phyloP scores from a whole-genome alignment of 495 filamentous ascomycete genomes.

The Lindgomyces ingoldianus region DNA sequence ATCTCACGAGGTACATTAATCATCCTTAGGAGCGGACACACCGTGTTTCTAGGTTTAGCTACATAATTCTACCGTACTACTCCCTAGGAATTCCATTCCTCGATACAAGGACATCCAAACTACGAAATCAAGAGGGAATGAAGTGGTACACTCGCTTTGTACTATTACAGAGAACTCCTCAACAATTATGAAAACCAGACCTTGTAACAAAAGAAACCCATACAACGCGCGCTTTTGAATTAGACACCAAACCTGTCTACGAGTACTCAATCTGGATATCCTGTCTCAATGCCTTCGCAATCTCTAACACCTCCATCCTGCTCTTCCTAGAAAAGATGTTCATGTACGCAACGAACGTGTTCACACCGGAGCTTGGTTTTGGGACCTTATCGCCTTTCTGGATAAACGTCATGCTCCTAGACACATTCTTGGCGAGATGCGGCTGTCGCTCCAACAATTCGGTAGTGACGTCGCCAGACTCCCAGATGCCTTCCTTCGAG shows the following conservation, averaged over 20 bases:
- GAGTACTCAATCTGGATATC: constrained; percentile 22
- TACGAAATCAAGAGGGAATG: no score
- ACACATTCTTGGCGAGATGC: constrained; percentile 40
- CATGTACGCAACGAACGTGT: constrained; percentile 44
- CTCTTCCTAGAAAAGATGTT: constrained; percentile 44
- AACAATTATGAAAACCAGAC: no score
- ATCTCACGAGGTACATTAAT: no score
- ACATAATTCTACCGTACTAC: no score
- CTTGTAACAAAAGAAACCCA: no score
- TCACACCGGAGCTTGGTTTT: constrained; percentile 36
- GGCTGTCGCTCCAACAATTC: constrained; percentile 43
- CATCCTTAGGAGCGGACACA: no score
- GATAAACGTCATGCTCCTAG: constrained; percentile 28
- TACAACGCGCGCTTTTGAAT: no score
- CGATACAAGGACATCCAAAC: no score
- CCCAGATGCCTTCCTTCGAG: constrained; percentile 39
- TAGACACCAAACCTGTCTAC: background rate
- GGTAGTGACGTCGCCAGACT: constrained; percentile 46
- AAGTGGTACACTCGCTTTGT: no score
- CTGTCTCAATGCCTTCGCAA: constrained; percentile 36
- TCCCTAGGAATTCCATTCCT: no score
- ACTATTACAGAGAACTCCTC: no score
- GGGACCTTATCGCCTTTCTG: constrained; percentile 42
- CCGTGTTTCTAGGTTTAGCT: no score
- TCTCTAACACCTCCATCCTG: constrained; percentile 36